Evolutionary conservation across 2,329 filamentous ascomycete species (phyloP), one percentile per base, ranked within the genome.

Genomic region (Calonectria pteridis): DNA sequence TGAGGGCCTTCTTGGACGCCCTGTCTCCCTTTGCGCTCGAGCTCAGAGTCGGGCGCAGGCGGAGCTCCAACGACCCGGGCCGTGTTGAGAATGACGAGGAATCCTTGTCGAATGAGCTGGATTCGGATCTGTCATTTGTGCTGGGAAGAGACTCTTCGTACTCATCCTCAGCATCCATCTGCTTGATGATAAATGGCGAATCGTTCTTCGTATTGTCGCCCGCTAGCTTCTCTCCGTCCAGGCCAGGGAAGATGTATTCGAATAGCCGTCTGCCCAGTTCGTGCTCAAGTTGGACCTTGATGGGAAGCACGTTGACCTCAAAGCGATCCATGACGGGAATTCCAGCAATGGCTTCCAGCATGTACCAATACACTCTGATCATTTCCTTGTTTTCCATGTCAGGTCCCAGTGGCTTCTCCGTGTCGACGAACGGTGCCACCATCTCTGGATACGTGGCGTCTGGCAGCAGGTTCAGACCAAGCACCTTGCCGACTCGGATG

Each of bases 301-400:
- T 91, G 0, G 97, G 97, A 83, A 97, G 96, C 26, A 99, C 87
- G 69, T 96, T 95, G 69, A 99, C 94, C 84, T 98, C 96, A 81
- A 99, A 99, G 80, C 97, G 94, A 79, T 98, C 96, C 88, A 99
- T 95, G 37, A 99, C 96, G 0, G 96, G 95, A 75, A 99, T 99
- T 63, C 97, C 97, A 46, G 96, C 97, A 83, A 99, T 98, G 10
- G 97, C 96, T 85, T 99, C 97, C 6, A 99, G 89, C 95, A 98
- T 98, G 82, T 98, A 93, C 95, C 97, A 99, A 82, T 98, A 97
- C 16, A 99, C 94, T 40, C 94, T 92, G 66, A 99, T 90, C 94
- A 98, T 98, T 81, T 95, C 95, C 58, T 90, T 89, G 74, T 94
- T 92, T 37, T 89, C 84, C 20, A 87, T 62, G 7, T 82, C 79